Evolutionary conservation across 192 early-diverging fungal species (phyloP).

Genomic region (Entophlyctis luteolus): DNA sequence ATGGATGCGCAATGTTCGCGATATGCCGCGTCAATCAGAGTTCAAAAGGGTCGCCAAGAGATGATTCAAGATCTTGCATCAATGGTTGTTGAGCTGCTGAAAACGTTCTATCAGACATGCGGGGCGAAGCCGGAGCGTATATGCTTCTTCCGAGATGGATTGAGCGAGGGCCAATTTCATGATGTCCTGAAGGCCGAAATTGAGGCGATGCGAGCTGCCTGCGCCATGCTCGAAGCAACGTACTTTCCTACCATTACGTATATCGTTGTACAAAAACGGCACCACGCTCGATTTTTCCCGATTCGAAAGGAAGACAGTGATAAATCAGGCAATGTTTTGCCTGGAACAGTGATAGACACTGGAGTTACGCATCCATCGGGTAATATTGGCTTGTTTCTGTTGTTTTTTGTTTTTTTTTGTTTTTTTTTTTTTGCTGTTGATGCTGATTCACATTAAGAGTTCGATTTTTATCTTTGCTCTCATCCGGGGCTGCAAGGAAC

Average conservation of each 20-base stretch:
- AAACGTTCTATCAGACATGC: slow-evolving; percentile 54
- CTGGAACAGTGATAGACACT: slow-evolving; percentile 57
- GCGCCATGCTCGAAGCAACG: slow-evolving; percentile 52
- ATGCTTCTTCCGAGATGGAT: slow-evolving; percentile 67
- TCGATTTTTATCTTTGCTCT: slow-evolving; percentile 73
- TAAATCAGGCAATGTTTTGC: slow-evolving; percentile 51
- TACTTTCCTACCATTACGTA: slow-evolving; percentile 82
- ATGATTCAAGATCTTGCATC: slow-evolving; percentile 47
- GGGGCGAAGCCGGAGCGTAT: slow-evolving; percentile 56
- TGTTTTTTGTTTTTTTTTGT: neutral
- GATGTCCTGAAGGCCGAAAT: slow-evolving; percentile 75
- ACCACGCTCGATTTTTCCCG: slow-evolving; percentile 75
- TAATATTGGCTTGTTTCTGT: slow-evolving; percentile 11
- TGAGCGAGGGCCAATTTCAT: slow-evolving; percentile 82
- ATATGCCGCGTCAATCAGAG: slow-evolving; percentile 51
- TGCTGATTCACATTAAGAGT: too few species aligned
- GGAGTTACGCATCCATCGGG: slow-evolving; percentile 53
- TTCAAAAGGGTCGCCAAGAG: slow-evolving; percentile 49
- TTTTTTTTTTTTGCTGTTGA: slow-evolving; percentile 13
- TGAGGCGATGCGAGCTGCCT: slow-evolving; percentile 63
- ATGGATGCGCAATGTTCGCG: slow-evolving; percentile 60
- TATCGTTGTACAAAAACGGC: slow-evolving; percentile 83
- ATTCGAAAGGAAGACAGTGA: slow-evolving; percentile 55
- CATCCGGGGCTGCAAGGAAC: slow-evolving; percentile 92
- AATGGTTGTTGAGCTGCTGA: slow-evolving; percentile 57